Evolutionary conservation across 805 yeast genomes (phyloP).

Genomic region (Starmerella sp.): DNA sequence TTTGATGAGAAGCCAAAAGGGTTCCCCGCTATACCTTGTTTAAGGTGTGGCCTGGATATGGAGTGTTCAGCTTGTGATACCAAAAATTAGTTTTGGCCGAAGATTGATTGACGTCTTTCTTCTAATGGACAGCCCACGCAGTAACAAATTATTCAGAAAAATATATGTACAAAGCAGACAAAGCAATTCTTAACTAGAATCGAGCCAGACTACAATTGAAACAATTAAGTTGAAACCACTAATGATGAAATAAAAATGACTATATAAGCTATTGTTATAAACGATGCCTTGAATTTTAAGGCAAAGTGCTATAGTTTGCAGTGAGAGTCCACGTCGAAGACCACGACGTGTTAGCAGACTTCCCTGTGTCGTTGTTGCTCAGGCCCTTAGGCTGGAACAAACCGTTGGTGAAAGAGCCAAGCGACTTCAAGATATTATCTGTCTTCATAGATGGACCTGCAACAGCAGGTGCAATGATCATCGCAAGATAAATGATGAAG

Average conservation of each 20-base stretch:
- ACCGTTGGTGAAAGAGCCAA: slow-evolving; percentile 38
- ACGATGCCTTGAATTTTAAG: slow-evolving; percentile 1
- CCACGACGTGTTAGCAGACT: slow-evolving; percentile 30
- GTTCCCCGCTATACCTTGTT: too few species aligned
- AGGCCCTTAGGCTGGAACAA: slow-evolving; percentile 82
- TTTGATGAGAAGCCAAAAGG: too few species aligned
- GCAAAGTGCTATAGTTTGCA: slow-evolving; percentile 10
- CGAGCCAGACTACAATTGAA: too few species aligned
- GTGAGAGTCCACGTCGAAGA: slow-evolving; percentile 38
- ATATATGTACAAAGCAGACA: too few species aligned
- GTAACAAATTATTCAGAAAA: too few species aligned
- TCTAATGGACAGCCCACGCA: too few species aligned
- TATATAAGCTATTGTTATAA: background rate
- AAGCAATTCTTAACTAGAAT: background rate
- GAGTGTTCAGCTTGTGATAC: too few species aligned
- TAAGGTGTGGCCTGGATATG: too few species aligned
- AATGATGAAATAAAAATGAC: slow-evolving; percentile 5
- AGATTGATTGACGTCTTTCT: too few species aligned
- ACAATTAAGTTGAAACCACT: background rate
- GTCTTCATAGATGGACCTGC: slow-evolving; percentile 50
- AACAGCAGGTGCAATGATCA: slow-evolving; percentile 86
- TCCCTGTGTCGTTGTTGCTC: slow-evolving; percentile 66
- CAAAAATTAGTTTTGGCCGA: too few species aligned
- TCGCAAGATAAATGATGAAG: slow-evolving; percentile 55
- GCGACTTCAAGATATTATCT: slow-evolving; percentile 26